Percentiles rank a stretch among this genome's conserved stretches.
Evolutionary conservation across 192 early-diverging fungal species (phyloP).

Genomic region (Umbelopsis ramanniana): DNA sequence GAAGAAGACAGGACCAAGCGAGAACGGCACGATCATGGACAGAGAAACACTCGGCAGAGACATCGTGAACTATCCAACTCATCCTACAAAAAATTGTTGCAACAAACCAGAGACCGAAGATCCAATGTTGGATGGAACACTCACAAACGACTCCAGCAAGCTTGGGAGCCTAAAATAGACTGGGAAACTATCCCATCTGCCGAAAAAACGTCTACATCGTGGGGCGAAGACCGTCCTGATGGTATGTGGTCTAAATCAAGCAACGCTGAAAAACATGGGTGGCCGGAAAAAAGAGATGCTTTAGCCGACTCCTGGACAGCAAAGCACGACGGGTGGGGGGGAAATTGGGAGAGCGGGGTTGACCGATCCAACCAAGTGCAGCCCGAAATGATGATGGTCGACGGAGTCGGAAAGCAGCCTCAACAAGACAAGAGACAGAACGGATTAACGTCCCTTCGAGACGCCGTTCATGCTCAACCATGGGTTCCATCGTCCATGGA

Average conservation of each 20-base stretch:
- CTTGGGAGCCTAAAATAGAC: conserved; percentile 31
- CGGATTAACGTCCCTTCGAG: not conserved
- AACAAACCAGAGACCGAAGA: conserved; percentile 20
- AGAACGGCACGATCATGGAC: not conserved
- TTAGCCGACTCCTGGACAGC: not conserved
- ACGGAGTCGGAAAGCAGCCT: not conserved
- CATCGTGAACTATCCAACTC: not conserved
- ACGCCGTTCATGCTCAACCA: not conserved
- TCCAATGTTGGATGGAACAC: conserved; percentile 38
- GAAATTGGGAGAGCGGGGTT: not conserved
- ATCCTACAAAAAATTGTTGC: conserved; percentile 11
- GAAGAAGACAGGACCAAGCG: not conserved
- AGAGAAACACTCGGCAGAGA: not conserved
- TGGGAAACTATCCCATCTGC: conserved; percentile 24
- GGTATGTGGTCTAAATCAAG: conserved; percentile 18
- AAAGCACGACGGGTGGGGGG: not conserved
- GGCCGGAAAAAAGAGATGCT: not conserved
- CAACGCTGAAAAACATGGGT: not conserved
- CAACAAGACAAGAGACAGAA: not conserved
- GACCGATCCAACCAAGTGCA: not conserved
- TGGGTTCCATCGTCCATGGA: not conserved
- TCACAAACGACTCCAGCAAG: conserved; percentile 28
- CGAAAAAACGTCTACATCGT: conserved; percentile 16
- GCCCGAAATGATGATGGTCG: not conserved
- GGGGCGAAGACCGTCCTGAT: conserved; percentile 10